Conservation (phyloP, 2,329 filamentous ascomycete species). For the Cercospora sp. region DNA sequence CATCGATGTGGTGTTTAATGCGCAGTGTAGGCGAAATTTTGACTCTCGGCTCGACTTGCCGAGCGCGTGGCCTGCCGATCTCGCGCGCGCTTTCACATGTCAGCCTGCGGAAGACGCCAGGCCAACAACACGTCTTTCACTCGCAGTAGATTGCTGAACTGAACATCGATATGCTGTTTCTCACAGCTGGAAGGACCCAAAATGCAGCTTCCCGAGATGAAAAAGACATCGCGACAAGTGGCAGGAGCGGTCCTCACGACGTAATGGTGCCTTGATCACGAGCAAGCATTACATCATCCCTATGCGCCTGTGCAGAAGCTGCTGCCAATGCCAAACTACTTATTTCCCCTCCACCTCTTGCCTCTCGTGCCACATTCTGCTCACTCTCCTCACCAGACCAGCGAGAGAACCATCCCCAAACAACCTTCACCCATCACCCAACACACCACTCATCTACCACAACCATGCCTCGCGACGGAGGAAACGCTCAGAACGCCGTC, state of each 20-base stretch:
- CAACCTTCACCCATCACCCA: neutral
- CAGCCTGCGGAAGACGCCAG: neutral
- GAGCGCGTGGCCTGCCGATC: neutral
- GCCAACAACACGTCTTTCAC: neutral
- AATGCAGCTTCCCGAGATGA: neutral
- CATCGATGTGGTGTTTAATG: neutral
- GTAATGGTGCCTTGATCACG: neutral
- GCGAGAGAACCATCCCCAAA: neutral
- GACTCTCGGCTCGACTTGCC: neutral
- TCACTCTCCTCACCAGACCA: neutral
- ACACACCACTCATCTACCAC: slow-evolving; percentile 17
- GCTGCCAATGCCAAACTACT: slow-evolving; percentile 2
- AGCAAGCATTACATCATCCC: neutral
- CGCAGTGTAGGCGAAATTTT: neutral
- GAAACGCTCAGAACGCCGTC: slow-evolving; percentile 43
- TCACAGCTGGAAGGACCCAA: neutral
- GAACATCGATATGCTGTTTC: neutral
- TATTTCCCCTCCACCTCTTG: neutral
- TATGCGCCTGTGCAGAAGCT: neutral
- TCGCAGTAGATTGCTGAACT: neutral
- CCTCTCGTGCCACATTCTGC: neutral
- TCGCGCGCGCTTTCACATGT: neutral
- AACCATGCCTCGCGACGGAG: slow-evolving; percentile 46
- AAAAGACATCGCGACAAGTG: neutral
- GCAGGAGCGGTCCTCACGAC: neutral